Base-by-base conservation (phyloP, 345 rosid genomes). In the Carallia pectinifolia region DNA sequence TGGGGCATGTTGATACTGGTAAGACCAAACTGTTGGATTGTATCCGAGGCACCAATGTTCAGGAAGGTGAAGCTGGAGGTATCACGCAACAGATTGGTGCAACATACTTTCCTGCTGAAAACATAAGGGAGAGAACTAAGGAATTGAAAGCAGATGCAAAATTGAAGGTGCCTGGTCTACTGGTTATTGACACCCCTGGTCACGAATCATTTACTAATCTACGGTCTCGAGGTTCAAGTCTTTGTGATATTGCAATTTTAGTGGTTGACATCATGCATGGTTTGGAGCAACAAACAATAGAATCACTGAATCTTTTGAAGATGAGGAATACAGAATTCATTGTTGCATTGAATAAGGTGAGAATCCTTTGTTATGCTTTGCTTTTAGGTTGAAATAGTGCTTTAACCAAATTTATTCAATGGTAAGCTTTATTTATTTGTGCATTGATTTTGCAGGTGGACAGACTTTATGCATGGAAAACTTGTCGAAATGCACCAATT, bases 21-120 rank as follows among this genome's bases (percentile, higher is more conserved):
- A 95, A 95, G 82, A 94, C 98, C 29, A 94, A 91, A 86, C 84
- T 94, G 59, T 78, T 94, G 78, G 99, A 95, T 81, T 90, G 90
- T 79, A 95, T 95, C 59, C 89, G 97, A 68, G 97, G 97, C 56
- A 95, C 97, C 53, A 92, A 92, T 82, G 99, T 92, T 61, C 99
- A 92, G 85, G 99, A 91, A 84, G 99, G 99, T 63, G 99, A 95
- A 82, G 99, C 97, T 69, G 99, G 99, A 68, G 99, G 99, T 76
- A 95, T 95, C 61, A 95, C 99, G 37, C 99, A 95, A 67, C 99
- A 95, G 83, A 95, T 92, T 69, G 99, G 99, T 73, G 99, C 97
- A 61, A 95, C 99, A 52, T 95, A 92, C 78, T 89, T 95, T 71
- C 99, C 99, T 54, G 95, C 93, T 3, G 90, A 76, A 76, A 90